Base-by-base conservation (phyloP, 176 grass and related monocot genomes). In the Leersia perrieri region DNA sequence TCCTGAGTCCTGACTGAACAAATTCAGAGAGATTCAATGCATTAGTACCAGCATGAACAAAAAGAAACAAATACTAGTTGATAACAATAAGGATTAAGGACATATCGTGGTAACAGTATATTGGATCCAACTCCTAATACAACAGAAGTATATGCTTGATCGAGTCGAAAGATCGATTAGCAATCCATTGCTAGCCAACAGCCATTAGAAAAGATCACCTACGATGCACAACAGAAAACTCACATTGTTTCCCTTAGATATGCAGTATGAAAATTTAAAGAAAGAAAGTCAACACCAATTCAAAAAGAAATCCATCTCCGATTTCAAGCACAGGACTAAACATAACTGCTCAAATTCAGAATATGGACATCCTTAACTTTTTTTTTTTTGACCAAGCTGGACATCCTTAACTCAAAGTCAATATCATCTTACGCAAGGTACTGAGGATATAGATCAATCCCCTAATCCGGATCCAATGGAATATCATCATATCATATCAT, bases 281-380 rank as follows among this genome's bases (percentile, higher is more conserved):
- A 72, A 42, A 73, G 67, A 67, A 1, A 79, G 72, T 77, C 57
- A 72, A 73, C 78, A 67, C 23, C 45, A 77, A 85, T 82, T 77
- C 41, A 29, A 31, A 63, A 47, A 33, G 10, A 80, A 49, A 79
- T 61, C 76, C 14, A 33, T 70, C 34, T 31, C 60, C 10, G 10
- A 60, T 75, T 53, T 40, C 11, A 49, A 66, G 15, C 39, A 74
- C 13, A 16, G 41, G 58, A 61, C 15, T 44, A 55, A 49, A 2
- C 70, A 7, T 23, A 76, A 35, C 41, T 20, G 70, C 57, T 66
- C 3, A 25, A 63, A 72, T 85, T 81, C 77, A 78, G 73, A 81
- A 73, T 26, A n/a, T n/a, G n/a, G n/a, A n/a, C n/a, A n/a, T n/a
- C n/a, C n/a, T n/a, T n/a, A n/a, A n/a, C n/a, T n/a, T n/a, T n/a